Percentiles rank a stretch among this genome's conserved stretches.
Conservation (phyloP, 768 basidiomycete genomes). For the Krasilnikovozyma curviuscula region DNA sequence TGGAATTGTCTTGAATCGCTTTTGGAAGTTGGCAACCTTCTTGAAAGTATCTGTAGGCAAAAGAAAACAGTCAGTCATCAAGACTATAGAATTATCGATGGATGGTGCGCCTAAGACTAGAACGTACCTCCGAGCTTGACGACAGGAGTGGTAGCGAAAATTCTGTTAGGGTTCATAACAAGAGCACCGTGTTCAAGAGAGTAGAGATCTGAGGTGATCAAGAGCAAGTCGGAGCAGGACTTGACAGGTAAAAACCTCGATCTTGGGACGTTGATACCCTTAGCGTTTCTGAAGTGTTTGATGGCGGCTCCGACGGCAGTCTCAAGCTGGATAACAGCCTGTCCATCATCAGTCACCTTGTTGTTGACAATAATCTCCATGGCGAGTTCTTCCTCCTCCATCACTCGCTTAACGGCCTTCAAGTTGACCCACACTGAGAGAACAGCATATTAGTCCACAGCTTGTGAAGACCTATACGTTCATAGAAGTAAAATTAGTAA, state of each 20-base stretch:
- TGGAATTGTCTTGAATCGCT: conserved; percentile 87
- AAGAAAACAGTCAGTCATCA: too few species aligned
- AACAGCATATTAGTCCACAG: too few species aligned
- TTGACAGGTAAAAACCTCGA: conserved; percentile 70
- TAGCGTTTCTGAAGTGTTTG: conserved; percentile 48
- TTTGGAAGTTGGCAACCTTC: conserved; percentile 74
- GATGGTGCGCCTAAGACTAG: too few species aligned
- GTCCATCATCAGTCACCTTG: conserved; percentile 68
- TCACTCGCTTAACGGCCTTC: conserved; percentile 67
- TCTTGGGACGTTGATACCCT: conserved; percentile 82
- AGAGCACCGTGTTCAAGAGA: conserved; percentile 72
- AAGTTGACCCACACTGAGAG: conserved; percentile 26
- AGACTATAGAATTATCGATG: too few species aligned
- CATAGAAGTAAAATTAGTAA: too few species aligned
- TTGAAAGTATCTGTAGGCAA: too few species aligned
- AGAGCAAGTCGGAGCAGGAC: conserved; percentile 65
- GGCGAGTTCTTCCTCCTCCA: conserved; percentile 67
- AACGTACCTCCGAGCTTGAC: conserved; percentile 91
- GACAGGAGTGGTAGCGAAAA: conserved; percentile 71
- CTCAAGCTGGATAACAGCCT: conserved; percentile 67
- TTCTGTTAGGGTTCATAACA: conserved; percentile 58
- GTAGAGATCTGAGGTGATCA: conserved; percentile 87
- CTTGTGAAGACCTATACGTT: too few species aligned
- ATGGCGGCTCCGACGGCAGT: conserved; percentile 84
- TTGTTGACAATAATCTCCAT: conserved; percentile 65